phyloP scores from a whole-genome alignment of 345 rosid species.

The Eucalyptus viminalis region DNA sequence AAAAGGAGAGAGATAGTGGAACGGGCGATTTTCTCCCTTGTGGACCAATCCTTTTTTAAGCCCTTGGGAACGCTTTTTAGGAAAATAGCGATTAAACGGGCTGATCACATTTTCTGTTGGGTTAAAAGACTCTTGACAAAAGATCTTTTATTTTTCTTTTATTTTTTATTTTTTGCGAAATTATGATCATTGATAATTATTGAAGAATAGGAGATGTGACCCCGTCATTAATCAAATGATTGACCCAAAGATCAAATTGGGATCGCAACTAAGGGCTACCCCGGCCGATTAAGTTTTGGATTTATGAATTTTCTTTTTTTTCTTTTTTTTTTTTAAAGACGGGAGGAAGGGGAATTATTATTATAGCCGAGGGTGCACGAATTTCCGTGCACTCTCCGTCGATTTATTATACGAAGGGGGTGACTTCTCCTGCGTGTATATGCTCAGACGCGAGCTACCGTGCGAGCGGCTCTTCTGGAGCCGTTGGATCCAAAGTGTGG shows the following conservation, averaged over 20 bases:
- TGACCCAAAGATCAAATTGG: background rate
- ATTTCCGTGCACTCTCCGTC: background rate
- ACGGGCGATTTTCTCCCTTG: background rate
- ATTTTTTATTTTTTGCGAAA: background rate
- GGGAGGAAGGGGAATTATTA: background rate
- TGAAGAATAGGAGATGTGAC: background rate
- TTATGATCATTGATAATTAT: background rate
- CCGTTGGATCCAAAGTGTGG: background rate
- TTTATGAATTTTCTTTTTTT: background rate
- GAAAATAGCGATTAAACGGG: background rate
- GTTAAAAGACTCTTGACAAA: background rate
- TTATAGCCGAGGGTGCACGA: background rate
- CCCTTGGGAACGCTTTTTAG: background rate
- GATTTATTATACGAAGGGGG: background rate
- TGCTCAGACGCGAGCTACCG: background rate
- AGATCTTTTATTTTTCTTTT: background rate
- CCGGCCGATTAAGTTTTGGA: background rate
- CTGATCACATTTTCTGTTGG: fast-evolving
- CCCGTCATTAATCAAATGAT: background rate
- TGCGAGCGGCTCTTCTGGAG: background rate
- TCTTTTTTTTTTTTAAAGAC: background rate
- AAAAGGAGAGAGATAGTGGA: background rate
- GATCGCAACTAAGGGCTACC: background rate
- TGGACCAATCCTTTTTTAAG: too few species aligned
- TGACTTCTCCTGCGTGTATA: background rate